phyloP scores from a whole-genome alignment of 163 green algal genomes.

The Chloromonas sp. region DNA sequence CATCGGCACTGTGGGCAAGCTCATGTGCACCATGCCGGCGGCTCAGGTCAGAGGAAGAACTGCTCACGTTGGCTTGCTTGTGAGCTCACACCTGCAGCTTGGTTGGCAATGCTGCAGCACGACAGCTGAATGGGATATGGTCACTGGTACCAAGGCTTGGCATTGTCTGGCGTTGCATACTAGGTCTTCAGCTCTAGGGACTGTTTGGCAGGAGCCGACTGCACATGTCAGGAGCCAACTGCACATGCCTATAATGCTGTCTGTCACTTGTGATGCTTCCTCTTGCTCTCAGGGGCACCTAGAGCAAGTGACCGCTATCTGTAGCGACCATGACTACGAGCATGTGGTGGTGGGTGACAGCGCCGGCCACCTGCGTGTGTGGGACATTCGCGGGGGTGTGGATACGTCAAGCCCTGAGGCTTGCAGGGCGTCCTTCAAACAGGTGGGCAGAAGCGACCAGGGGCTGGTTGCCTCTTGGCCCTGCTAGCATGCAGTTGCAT shows the following conservation, averaged over 20 bases:
- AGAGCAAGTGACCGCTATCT: conserved; percentile 40
- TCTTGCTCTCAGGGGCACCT: conserved; percentile 30
- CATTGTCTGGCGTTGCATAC: too few species aligned
- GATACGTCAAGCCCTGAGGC: conserved; percentile 26
- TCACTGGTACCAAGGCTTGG: too few species aligned
- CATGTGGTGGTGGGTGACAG: conserved; percentile 59
- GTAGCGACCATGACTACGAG: conserved; percentile 15
- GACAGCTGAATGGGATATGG: too few species aligned
- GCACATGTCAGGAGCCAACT: too few species aligned
- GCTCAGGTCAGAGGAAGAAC: conserved; percentile 12
- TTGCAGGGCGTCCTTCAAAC: conserved; percentile 41
- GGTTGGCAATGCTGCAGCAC: too few species aligned
- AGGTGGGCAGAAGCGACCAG: conserved; percentile 22
- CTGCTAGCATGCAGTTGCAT: not conserved
- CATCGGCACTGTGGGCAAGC: conserved; percentile 37
- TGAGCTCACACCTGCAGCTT: too few species aligned
- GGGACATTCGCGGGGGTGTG: conserved; percentile 45
- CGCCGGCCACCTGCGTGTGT: conserved; percentile 64
- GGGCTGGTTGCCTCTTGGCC: not conserved
- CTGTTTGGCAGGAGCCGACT: too few species aligned
- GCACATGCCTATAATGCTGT: too few species aligned
- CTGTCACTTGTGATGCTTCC: too few species aligned
- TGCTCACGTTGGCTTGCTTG: too few species aligned
- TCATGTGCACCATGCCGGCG: conserved; percentile 47
- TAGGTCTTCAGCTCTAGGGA: too few species aligned